Base-by-base conservation (phyloP, 345 rosid genomes). In the Arabis hirsuta region DNA sequence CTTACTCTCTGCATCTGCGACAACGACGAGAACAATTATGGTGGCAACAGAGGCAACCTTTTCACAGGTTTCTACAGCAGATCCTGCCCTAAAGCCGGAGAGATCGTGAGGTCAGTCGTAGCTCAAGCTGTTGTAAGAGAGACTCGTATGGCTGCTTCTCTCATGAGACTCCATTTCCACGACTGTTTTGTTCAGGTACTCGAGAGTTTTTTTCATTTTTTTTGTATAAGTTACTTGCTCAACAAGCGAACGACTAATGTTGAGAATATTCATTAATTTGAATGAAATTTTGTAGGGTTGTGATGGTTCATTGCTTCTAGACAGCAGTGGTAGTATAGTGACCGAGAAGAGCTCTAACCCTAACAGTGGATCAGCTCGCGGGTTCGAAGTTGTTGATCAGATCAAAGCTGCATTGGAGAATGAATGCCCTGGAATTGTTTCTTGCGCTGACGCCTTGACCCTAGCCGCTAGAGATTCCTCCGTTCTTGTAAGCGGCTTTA, bases 391-490 rank as follows among this genome's bases (percentile, higher is more conserved):
- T 52, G 45, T 93, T n/a, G 94, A 93, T 31, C 81, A 84, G 65
- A 87, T 93, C 71, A 93, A 93, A 76, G 64, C 82, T 67, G 97
- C 91, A 29, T 53, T 90, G 5, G 98, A 90, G 72, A 82, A 81
- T 66, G 90, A 79, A 79, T 90, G 97, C 58, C 96, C 97, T 62
- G 41, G 72, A 3, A 87, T 73, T 1, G 96, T 93, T n/a, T 93
- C 98, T 60, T 93, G 97, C 51, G 96, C 98, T 54, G 97, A 93
- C 48, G 80, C 83, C 10, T 7, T 93, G 74, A 82, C 96, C 50
- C 55, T 94, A 55, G 92, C 88, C 50, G 96, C 97, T 51, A 87
- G 98, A 82, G 97, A 94, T 70, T 94, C 98, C 29, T 89, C 97
- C 24, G 86, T 84, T 82, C 84, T 94, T 22, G 97, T 90, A 71